Conservation (phyloP, 169 alveolate species). For the Cryptosporidium baileyi region DNA sequence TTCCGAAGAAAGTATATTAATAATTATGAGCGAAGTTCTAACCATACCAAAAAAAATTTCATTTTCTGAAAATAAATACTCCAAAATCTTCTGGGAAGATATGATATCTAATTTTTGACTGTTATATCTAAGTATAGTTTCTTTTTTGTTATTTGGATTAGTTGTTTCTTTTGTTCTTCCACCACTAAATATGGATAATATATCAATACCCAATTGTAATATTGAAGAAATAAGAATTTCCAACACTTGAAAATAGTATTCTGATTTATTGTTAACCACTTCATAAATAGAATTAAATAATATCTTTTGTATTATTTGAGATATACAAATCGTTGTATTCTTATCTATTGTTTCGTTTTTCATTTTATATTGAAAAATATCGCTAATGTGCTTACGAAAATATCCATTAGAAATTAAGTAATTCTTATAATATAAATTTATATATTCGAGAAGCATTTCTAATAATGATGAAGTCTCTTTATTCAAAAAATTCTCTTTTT, state of each 20-base stretch:
- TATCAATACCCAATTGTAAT: slow-evolving; percentile 3
- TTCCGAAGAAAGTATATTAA: background rate
- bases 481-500: background rate
- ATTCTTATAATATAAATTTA: background rate
- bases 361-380: too few relatives aligned
- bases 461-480: background rate
- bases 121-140: background rate
- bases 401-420: too few relatives aligned
- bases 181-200: background rate
- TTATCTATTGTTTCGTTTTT: background rate
- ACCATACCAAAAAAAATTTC: background rate
- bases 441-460: background rate
- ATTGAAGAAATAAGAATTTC: background rate
- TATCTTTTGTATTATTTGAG: background rate
- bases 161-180: background rate
- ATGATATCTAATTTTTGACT: background rate
- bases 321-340: background rate
- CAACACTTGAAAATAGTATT: background rate
- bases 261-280: background rate
- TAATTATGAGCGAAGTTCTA: background rate
- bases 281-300: background rate
- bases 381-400: too few relatives aligned
- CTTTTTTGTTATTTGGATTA: background rate
- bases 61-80: slow-evolving; percentile 12
- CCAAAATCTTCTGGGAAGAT: background rate